Evolutionary conservation across 176 grass and related monocot species (phyloP).

Genomic region (Coix lacrymajobi): DNA sequence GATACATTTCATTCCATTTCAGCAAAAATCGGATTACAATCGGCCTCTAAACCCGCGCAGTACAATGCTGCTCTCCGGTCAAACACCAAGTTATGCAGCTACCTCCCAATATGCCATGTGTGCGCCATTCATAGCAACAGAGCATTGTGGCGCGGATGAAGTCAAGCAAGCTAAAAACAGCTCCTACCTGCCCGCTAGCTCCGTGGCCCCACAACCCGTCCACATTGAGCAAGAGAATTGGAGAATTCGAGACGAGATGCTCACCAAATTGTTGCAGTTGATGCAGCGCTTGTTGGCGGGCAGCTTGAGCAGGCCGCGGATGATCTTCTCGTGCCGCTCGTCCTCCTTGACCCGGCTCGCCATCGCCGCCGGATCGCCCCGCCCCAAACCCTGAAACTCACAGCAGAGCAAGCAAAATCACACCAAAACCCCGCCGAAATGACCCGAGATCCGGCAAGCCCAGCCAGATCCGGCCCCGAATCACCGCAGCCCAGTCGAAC

Average conservation of each 20-base stretch:
- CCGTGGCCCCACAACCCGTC: neutral
- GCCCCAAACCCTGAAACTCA: constrained; percentile 34
- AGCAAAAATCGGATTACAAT: neutral
- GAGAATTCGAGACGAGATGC: neutral
- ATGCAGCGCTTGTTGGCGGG: constrained; percentile 92
- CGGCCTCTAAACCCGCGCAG: neutral
- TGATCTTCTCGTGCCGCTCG: constrained; percentile 94
- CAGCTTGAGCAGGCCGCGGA: constrained; percentile 86
- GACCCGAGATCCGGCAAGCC: constrained; percentile 30
- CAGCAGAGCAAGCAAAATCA: neutral
- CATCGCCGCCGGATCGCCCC: constrained; percentile 38
- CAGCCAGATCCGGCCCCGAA: constrained; percentile 31
- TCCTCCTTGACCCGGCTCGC: constrained; percentile 88
- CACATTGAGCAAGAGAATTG: constrained; percentile 20
- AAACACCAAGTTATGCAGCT: neutral
- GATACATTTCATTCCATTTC: neutral
- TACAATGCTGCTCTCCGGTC: neutral
- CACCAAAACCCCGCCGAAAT: constrained; percentile 3
- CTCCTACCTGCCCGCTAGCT: neutral
- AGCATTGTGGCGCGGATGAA: neutral
- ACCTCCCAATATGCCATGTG: neutral
- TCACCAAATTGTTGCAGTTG: constrained; percentile 99
- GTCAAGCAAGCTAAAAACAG: neutral
- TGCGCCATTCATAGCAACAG: neutral
- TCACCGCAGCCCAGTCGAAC: neutral